Evolutionary conservation across 1,284 basidiomycete genomes (phyloP).

Genomic region (Tremellales sp.): DNA sequence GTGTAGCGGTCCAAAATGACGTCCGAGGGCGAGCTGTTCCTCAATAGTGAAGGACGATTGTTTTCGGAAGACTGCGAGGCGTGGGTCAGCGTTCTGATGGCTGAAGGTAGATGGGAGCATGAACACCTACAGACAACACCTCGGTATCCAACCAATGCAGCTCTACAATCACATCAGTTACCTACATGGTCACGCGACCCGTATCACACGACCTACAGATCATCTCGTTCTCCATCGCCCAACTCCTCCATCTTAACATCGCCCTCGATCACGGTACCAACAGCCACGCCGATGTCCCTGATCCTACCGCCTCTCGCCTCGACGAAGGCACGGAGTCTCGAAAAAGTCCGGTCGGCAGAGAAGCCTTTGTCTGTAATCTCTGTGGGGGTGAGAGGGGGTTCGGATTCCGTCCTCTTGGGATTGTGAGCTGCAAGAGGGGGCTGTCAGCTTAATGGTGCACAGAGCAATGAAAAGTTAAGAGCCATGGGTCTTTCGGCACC

Average conservation of each 20-base stretch:
- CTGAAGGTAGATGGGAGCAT: neutral
- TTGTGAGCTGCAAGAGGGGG: conserved; percentile 17
- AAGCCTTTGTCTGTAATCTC: conserved; percentile 63
- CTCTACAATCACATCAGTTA: conserved; percentile 15
- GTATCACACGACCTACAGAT: conserved; percentile 38
- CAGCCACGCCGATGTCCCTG: conserved; percentile 46
- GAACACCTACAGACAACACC: conserved; percentile 43
- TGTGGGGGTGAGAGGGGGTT: conserved; percentile 53
- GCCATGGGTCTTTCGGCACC: neutral
- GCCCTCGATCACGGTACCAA: conserved; percentile 50
- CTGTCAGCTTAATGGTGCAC: neutral
- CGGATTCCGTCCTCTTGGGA: conserved; percentile 29
- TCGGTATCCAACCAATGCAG: conserved; percentile 41
- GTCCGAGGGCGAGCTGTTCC: conserved; percentile 66
- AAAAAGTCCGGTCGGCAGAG: conserved; percentile 45
- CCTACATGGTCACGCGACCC: neutral
- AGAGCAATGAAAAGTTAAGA: neutral
- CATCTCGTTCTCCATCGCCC: conserved; percentile 50
- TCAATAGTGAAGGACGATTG: conserved; percentile 53
- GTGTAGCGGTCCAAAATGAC: conserved; percentile 72
- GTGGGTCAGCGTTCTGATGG: conserved; percentile 34
- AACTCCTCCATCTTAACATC: conserved; percentile 49
- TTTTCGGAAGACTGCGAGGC: conserved; percentile 47
- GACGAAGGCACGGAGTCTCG: conserved; percentile 37
- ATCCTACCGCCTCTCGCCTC: conserved; percentile 45